Percentiles rank a stretch among this genome's conserved stretches.
Conservation (phyloP, 208 protist species). For the Borovskyia barvae region DNA sequence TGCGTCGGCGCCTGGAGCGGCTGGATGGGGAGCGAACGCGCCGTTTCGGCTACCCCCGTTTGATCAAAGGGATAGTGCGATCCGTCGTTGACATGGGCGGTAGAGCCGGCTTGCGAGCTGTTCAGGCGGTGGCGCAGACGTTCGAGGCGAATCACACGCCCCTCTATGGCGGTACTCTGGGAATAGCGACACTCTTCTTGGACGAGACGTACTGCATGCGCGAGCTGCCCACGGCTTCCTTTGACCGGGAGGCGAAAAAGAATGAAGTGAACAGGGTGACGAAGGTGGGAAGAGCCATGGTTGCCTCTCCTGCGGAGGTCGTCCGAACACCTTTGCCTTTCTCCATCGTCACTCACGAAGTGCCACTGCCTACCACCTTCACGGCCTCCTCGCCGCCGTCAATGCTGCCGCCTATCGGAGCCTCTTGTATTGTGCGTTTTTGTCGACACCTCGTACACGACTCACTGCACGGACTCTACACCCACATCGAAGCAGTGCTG, state of each 20-base stretch:
- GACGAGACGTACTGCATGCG: constrained; percentile 44
- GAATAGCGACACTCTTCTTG: constrained; percentile 36
- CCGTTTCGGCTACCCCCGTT: constrained; percentile 46
- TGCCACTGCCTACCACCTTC: constrained; percentile 16
- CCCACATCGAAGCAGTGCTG: constrained; percentile 41
- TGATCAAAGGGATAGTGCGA: constrained; percentile 40
- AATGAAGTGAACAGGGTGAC: background rate
- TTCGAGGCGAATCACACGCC: constrained; percentile 55
- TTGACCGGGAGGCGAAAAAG: background rate
- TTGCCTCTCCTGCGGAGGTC: background rate
- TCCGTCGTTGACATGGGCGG: constrained; percentile 51
- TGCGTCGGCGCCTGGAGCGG: constrained; percentile 25
- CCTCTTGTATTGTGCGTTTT: constrained; percentile 62
- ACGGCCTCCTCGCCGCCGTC: constrained; percentile 8
- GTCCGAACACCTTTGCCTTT: constrained; percentile 4
- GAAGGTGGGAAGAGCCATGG: background rate
- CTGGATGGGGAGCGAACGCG: constrained; percentile 54
- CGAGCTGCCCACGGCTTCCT: constrained; percentile 1
- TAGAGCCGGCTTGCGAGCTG: constrained; percentile 36
- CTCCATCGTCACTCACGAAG: constrained; percentile 5
- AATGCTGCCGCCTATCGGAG: constrained; percentile 29
- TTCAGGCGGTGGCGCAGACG: constrained; percentile 53
- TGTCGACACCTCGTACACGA: constrained; percentile 55
- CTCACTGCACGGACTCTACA: constrained; percentile 40
- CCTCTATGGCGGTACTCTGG: constrained; percentile 43